Conservation (phyloP, 371 early-diverging fungal genomes). For the Ecytonucleospora hepatopenaei region DNA sequence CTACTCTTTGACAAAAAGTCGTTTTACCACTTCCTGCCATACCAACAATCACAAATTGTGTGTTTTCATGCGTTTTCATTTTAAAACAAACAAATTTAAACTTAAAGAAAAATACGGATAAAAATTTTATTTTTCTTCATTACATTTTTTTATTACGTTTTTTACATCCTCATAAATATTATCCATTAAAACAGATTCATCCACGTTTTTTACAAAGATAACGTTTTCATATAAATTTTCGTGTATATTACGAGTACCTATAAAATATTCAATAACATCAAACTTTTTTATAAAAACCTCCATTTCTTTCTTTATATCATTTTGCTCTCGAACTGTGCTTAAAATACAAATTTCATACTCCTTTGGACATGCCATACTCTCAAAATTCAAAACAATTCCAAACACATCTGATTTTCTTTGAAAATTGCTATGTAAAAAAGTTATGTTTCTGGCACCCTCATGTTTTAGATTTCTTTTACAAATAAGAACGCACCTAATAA, state of each 20-base stretch:
- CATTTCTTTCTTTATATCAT: constrained; percentile 17
- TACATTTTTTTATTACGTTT: constrained; percentile 19
- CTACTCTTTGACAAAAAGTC: constrained; percentile 72
- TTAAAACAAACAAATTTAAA: no score
- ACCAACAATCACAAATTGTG: constrained; percentile 58
- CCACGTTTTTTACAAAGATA: constrained; percentile 78
- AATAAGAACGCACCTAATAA: constrained; percentile 29
- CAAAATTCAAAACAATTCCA: constrained; percentile 48
- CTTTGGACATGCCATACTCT: constrained; percentile 47
- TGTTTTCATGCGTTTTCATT: background rate
- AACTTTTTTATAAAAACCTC: constrained; percentile 22
- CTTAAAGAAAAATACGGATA: no score
- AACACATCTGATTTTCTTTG: constrained; percentile 53
- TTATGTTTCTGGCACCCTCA: constrained; percentile 19
- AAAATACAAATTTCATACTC: constrained; percentile 55
- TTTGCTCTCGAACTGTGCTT: constrained; percentile 47
- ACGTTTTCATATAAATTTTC: constrained; percentile 59
- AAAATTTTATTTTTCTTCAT: background rate
- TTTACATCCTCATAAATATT: constrained; percentile 72
- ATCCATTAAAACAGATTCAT: constrained; percentile 94
- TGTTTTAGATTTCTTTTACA: background rate
- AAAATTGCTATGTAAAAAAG: constrained; percentile 37
- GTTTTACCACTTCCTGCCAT: constrained; percentile 98
- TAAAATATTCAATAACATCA: constrained; percentile 32
- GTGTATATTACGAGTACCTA: constrained; percentile 39